A percentile compares a stretch with the other conserved stretches of the same genome.
Conservation (phyloP, 192 early-diverging fungal genomes). For the Coemansia sp. region DNA sequence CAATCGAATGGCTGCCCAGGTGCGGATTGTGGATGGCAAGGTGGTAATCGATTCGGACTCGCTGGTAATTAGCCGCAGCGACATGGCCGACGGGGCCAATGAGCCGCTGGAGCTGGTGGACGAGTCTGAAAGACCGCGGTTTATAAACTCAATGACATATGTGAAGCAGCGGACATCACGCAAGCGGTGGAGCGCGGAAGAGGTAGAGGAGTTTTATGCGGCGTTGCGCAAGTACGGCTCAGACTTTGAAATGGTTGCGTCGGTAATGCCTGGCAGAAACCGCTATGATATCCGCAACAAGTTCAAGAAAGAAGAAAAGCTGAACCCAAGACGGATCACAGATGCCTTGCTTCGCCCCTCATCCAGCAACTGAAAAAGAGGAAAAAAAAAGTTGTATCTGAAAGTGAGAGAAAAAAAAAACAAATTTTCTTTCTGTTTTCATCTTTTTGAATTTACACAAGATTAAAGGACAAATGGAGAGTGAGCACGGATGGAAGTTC, state of each 20-base stretch:
- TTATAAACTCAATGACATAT: slow-evolving; percentile 49
- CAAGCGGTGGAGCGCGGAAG: slow-evolving; percentile 39
- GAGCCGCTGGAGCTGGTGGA: slow-evolving; percentile 48
- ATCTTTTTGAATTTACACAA: slow-evolving; percentile 4
- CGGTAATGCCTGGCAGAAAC: slow-evolving; percentile 28
- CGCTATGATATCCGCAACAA: slow-evolving; percentile 51
- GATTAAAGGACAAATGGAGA: slow-evolving; percentile 36
- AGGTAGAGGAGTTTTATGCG: slow-evolving; percentile 43
- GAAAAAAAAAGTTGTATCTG: too few relatives aligned
- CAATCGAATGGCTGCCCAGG: slow-evolving; percentile 39
- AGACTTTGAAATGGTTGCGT: slow-evolving; percentile 51
- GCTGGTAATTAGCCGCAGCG: slow-evolving; percentile 40
- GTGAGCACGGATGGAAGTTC: slow-evolving; percentile 78
- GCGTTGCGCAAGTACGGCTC: slow-evolving; percentile 41
- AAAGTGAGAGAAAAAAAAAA: too few relatives aligned
- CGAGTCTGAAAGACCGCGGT: slow-evolving; percentile 33
- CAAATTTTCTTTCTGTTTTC: slow-evolving; percentile 12
- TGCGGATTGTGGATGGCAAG: slow-evolving; percentile 50
- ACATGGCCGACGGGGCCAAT: slow-evolving; percentile 23
- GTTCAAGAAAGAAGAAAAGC: slow-evolving; percentile 47
- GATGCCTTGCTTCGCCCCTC: slow-evolving; percentile 31
- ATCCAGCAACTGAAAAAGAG: too few relatives aligned
- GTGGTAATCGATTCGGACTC: slow-evolving; percentile 47
- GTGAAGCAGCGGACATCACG: slow-evolving; percentile 28
- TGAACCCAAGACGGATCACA: slow-evolving; percentile 25